phyloP scores from a whole-genome alignment of 2,329 filamentous ascomycete genomes.

The Hypoxylon sp. region DNA sequence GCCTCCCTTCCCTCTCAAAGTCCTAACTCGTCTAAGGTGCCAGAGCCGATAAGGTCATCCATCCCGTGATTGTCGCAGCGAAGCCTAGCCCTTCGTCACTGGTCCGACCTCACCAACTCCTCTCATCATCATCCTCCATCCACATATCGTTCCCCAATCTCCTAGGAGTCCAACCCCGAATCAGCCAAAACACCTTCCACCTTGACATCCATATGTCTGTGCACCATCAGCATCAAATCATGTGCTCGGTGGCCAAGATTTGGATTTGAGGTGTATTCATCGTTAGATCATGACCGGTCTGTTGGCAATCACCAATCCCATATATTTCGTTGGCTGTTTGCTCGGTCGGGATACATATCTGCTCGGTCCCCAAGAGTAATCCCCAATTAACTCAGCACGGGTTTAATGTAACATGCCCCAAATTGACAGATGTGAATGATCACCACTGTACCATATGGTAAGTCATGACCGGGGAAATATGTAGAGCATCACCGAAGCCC shows the following conservation, averaged over 20 bases:
- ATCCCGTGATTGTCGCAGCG: conserved; percentile 21
- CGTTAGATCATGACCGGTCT: conserved; percentile 7
- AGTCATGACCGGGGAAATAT: conserved; percentile 28
- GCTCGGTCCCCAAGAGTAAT: conserved; percentile 22
- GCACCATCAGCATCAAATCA: conserved; percentile 16
- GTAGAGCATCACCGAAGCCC: conserved; percentile 10
- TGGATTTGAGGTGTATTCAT: conserved; percentile 25
- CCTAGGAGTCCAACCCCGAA: conserved; percentile 7
- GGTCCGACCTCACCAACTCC: conserved; percentile 32
- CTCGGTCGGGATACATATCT: conserved; percentile 29
- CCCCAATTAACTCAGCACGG: conserved; percentile 34
- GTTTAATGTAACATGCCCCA: conserved; percentile 33
- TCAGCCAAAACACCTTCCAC: conserved; percentile 17
- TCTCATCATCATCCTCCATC: conserved; percentile 28
- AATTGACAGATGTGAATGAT: conserved; percentile 15
- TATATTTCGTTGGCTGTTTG: conserved; percentile 25
- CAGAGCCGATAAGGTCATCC: conserved; percentile 26
- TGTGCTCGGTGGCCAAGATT: conserved; percentile 7
- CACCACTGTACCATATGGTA: conserved; percentile 26
- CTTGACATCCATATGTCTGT: conserved; percentile 15
- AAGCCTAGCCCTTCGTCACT: conserved; percentile 39
- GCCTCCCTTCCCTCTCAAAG: conserved; percentile 26
- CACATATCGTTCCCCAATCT: conserved; percentile 15
- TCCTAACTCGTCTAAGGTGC: neutral
- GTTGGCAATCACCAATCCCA: conserved; percentile 22